Evolutionary conservation across 2,329 filamentous ascomycete genomes (phyloP).

Genomic region (Orbilia quercus): DNA sequence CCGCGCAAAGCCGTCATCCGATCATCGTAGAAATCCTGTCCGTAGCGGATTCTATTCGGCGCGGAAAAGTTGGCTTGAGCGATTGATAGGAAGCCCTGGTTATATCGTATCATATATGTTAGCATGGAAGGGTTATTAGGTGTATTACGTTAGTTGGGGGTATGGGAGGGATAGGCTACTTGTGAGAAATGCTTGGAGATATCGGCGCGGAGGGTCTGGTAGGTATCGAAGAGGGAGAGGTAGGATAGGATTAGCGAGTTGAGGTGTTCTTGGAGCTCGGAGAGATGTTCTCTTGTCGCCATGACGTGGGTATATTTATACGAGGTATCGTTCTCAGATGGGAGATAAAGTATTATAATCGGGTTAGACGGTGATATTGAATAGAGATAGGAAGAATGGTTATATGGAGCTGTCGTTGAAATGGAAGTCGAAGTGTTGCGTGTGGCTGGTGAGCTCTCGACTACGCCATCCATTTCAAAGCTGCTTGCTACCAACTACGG

Average conservation of each 20-base stretch:
- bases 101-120: too few species aligned
- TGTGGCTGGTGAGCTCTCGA: slow-evolving; percentile 44
- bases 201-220: slow-evolving; percentile 63
- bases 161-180: too few species aligned
- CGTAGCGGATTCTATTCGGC: slow-evolving; percentile 62
- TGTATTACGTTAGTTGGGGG: too few species aligned
- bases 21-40: slow-evolving; percentile 67
- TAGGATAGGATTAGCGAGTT: slow-evolving; percentile 65
- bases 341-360: too few species aligned
- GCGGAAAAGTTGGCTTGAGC: slow-evolving; percentile 67
- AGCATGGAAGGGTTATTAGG: too few species aligned
- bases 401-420: background rate
- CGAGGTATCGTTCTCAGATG: too few species aligned
- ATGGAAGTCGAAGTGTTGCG: slow-evolving; percentile 26
- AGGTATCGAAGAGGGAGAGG: slow-evolving; percentile 64
- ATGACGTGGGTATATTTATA: too few species aligned
- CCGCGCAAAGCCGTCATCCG: slow-evolving; percentile 66
- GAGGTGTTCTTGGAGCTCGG: slow-evolving; percentile 62
- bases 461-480: slow-evolving; percentile 45
- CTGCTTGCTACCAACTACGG: too few species aligned
- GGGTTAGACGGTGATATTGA: background rate
- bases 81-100: slow-evolving; percentile 66
- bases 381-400: background rate
- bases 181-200: slow-evolving; percentile 63
- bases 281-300: slow-evolving; percentile 29